Evolutionary conservation across 306 rosid genomes (phyloP).

Genomic region (Prunus padus): DNA sequence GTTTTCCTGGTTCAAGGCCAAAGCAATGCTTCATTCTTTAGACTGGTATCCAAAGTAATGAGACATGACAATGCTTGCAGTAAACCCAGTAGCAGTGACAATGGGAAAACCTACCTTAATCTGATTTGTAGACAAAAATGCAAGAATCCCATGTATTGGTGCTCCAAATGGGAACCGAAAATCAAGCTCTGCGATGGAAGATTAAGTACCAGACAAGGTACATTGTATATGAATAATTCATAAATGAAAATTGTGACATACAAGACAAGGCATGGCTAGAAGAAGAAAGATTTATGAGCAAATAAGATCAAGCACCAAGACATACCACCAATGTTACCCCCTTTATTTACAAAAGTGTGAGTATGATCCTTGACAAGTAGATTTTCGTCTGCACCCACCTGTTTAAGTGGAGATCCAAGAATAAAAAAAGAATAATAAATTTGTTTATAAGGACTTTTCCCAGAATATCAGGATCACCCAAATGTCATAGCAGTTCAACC

Average conservation of each 20-base stretch:
- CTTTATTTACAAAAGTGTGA: constrained; percentile 92
- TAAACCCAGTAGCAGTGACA: constrained; percentile 6
- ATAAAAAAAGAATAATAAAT: background rate
- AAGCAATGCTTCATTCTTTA: background rate
- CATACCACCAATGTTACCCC: constrained; percentile 94
- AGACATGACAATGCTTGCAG: constrained; percentile 6
- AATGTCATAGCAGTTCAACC: constrained; percentile 14
- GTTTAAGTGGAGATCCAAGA: constrained; percentile 26
- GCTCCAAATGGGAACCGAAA: constrained; percentile 94
- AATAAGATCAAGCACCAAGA: constrained; percentile 27
- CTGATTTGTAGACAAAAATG: constrained; percentile 93
- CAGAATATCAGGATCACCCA: background rate
- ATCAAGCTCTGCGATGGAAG: constrained; percentile 81
- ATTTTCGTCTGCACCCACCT: constrained; percentile 91
- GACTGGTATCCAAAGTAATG: background rate
- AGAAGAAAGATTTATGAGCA: background rate
- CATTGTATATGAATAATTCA: background rate
- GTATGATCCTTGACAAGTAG: constrained; percentile 95
- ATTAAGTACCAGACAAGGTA: constrained; percentile 24
- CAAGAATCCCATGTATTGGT: constrained; percentile 89
- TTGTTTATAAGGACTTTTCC: too few species aligned
- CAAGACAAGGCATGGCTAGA: constrained; percentile 13
- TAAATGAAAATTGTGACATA: constrained; percentile 2
- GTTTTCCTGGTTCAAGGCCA: background rate
- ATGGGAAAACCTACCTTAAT: constrained; percentile 50